These are phyloP conservation scores for Catharanthus roseus DNA, from an alignment of 257 asterid species.

Conservation along the genomic window DNA sequence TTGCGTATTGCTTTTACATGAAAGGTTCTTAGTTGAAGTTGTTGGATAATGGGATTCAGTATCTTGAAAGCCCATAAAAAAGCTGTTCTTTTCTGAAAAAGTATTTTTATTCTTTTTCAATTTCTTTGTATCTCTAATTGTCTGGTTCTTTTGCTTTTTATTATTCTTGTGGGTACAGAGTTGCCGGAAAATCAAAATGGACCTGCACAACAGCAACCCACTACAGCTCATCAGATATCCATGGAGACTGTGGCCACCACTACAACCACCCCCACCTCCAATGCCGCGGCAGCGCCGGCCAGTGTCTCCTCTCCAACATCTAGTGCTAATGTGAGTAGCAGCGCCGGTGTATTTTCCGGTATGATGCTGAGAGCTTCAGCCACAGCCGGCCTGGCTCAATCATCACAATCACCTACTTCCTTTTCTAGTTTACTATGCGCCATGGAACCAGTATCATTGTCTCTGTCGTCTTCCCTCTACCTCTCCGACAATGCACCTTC, in stretches of 20 bases:
- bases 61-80: slow-evolving; percentile 26
- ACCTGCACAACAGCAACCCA: slow-evolving; percentile 35
- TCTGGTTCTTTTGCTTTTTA: slow-evolving; percentile 11
- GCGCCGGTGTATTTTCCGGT: slow-evolving; percentile 28
- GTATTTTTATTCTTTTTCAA: slow-evolving; percentile 13
- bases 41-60: slow-evolving; percentile 36
- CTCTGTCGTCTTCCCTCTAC: slow-evolving; percentile 55
- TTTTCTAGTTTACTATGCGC: slow-evolving; percentile 35
- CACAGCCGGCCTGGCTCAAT: slow-evolving; percentile 29
- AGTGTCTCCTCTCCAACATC: slow-evolving; percentile 26
- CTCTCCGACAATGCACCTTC: slow-evolving; percentile 29
- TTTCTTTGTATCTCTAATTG: slow-evolving; percentile 18
- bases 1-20: slow-evolving; percentile 45
- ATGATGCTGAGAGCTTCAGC: slow-evolving; percentile 31
- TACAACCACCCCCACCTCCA: slow-evolving; percentile 14
- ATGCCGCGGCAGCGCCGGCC: slow-evolving; percentile 9
- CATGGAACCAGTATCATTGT: slow-evolving; percentile 65
- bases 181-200: slow-evolving; percentile 55
- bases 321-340: slow-evolving; percentile 25
- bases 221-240: slow-evolving; percentile 9
- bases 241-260: too few relatives aligned
- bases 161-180: slow-evolving; percentile 33
- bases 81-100: slow-evolving; percentile 9
- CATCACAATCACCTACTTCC: slow-evolving; percentile 22
- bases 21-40: slow-evolving; percentile 30